Evolutionary conservation across 345 rosid genomes (phyloP).

Genomic region (Psidium guajava): DNA sequence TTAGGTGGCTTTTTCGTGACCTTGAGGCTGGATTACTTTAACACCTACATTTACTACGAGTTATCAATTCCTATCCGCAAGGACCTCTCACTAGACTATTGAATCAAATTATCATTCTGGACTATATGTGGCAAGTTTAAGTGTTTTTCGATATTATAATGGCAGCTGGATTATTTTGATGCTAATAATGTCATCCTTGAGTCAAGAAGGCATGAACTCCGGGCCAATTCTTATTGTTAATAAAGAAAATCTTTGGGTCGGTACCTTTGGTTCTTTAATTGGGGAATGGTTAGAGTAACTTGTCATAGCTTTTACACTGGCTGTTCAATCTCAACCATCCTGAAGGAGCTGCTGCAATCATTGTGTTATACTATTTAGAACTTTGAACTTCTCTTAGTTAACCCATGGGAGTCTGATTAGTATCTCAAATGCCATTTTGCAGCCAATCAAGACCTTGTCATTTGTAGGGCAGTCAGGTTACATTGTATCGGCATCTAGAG

Average conservation of each 20-base stretch:
- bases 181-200: not conserved
- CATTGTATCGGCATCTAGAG: conserved; percentile 64
- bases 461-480: conserved; percentile 67
- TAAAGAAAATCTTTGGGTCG: not conserved
- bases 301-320: not conserved
- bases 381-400: not conserved
- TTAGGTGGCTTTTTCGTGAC: not conserved
- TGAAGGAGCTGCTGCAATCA: not conserved
- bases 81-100: not conserved
- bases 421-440: conserved; percentile 10
- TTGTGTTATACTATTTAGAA: not conserved
- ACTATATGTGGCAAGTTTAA: not conserved
- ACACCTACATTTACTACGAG: not conserved
- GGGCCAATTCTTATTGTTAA: not conserved
- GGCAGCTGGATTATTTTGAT: not conserved
- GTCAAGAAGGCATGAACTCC: not conserved
- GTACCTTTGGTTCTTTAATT: not conserved
- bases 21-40: not conserved
- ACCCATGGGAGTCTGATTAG: not conserved
- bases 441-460: conserved; percentile 62
- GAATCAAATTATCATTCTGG: not conserved
- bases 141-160: not conserved
- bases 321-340: not conserved
- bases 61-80: not conserved
- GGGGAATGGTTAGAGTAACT: not conserved